phyloP scores from a whole-genome alignment of 2,329 filamentous ascomycete genomes.

The Beauveria rudraprayagi region DNA sequence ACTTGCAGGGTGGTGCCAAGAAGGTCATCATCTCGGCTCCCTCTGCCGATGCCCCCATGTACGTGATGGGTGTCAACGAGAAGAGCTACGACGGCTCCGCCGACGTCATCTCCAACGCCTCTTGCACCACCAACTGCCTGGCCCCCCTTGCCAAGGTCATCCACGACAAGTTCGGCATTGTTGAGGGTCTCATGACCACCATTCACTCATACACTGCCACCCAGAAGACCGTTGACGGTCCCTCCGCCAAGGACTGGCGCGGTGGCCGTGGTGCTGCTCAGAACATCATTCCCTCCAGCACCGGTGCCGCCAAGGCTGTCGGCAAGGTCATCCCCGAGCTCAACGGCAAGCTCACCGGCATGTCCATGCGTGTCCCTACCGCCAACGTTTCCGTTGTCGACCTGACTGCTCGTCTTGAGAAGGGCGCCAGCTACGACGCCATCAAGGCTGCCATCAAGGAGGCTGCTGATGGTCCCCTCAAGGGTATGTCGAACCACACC shows the following conservation, averaged over 20 bases:
- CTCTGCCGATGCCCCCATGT: slow-evolving; percentile 97
- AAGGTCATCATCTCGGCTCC: slow-evolving; percentile 92
- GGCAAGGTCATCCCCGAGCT: slow-evolving; percentile 98
- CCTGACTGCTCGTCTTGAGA: slow-evolving; percentile 89
- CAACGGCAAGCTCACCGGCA: slow-evolving; percentile 99
- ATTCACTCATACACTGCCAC: slow-evolving; percentile 99
- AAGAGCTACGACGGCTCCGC: slow-evolving; percentile 84
- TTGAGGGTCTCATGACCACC: slow-evolving; percentile 99
- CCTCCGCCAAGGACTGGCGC: slow-evolving; percentile 98
- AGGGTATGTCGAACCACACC: slow-evolving; percentile 51
- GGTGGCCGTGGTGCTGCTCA: slow-evolving; percentile 97
- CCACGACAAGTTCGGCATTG: slow-evolving; percentile 94
- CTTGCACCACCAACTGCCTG: slow-evolving; percentile 99
- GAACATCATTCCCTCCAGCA: slow-evolving; percentile 99
- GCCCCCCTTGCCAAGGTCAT: slow-evolving; percentile 98
- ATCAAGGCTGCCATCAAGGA: slow-evolving; percentile 92
- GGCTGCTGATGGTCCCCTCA: slow-evolving; percentile 73
- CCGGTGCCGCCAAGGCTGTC: slow-evolving; percentile 98
- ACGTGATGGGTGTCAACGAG: slow-evolving; percentile 99
- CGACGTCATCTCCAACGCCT: slow-evolving; percentile 96
- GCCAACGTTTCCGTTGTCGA: slow-evolving; percentile 99
- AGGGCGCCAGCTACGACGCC: slow-evolving; percentile 76
- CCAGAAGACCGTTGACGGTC: slow-evolving; percentile 98
- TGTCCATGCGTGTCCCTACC: slow-evolving; percentile 98
- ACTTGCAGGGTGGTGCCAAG: slow-evolving; percentile 96